Conservation (phyloP, 352 stramenopile species). For the Phytopythium aichiense region DNA sequence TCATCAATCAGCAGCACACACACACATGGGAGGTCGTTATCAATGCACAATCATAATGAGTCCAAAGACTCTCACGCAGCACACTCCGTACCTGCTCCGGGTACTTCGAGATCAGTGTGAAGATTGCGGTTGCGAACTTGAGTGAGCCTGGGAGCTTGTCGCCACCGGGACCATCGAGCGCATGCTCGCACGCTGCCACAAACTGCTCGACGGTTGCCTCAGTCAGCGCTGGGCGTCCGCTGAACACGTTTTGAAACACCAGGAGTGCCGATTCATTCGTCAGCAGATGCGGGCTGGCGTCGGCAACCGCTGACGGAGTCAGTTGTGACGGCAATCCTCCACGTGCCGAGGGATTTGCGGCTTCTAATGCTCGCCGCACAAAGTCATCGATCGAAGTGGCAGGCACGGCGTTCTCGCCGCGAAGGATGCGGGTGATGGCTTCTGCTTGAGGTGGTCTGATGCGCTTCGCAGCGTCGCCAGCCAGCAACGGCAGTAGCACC, state of each 20-base stretch:
- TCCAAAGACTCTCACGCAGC: not conserved
- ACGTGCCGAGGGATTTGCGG: constrained; percentile 4
- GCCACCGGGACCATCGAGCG: constrained; percentile 28
- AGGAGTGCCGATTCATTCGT: constrained; percentile 62
- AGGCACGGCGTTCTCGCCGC: constrained; percentile 36
- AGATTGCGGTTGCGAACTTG: constrained; percentile 62
- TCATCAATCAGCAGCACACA: not conserved
- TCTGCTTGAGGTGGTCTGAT: constrained; percentile 58
- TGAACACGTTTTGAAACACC: constrained; percentile 74
- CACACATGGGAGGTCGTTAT: not conserved
- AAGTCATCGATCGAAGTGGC: constrained; percentile 47
- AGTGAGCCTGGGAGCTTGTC: constrained; percentile 34
- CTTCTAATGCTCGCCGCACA: constrained; percentile 27
- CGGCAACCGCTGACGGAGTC: not conserved
- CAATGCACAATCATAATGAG: not conserved
- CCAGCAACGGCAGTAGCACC: constrained; percentile 49
- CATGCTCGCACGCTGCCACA: constrained; percentile 36
- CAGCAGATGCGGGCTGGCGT: constrained; percentile 26
- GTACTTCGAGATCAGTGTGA: constrained; percentile 63
- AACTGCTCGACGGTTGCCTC: constrained; percentile 40
- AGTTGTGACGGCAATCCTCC: not conserved
- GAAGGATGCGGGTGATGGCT: constrained; percentile 62
- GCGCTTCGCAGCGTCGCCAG: constrained; percentile 8
- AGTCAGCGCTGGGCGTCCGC: constrained; percentile 47
- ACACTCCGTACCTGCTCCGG: constrained; percentile 22